Conservation (phyloP, 1,284 basidiomycete species). For the Cutaneotrichosporon cutaneum region DNA sequence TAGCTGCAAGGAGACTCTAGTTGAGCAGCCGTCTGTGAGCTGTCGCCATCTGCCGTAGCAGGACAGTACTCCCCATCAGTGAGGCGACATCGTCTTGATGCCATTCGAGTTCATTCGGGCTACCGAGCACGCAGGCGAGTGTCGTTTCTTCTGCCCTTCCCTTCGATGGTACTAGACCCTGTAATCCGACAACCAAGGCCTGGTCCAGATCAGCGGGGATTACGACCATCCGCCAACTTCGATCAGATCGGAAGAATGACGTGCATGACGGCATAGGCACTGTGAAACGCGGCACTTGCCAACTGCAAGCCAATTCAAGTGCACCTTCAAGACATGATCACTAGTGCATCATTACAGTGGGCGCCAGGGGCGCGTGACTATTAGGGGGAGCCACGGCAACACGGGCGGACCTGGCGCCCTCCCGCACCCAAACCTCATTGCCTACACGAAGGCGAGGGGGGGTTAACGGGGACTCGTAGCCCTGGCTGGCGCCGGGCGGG, state of each 20-base stretch:
- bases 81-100: too few species aligned
- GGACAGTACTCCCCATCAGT: too few species aligned
- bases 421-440: slow-evolving; percentile 39
- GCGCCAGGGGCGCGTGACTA: slow-evolving; percentile 10
- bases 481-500: slow-evolving; percentile 23
- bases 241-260: neutral
- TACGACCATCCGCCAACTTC: neutral
- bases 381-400: slow-evolving; percentile 8
- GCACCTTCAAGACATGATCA: slow-evolving; percentile 8
- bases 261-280: slow-evolving; percentile 7
- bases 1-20: too few species aligned
- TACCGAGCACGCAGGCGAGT: too few species aligned
- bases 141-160: too few species aligned
- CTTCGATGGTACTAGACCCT: too few species aligned
- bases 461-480: slow-evolving; percentile 36
- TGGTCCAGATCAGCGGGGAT: neutral
- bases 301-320: too few species aligned
- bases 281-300: too few species aligned
- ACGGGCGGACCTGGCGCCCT: slow-evolving; percentile 35
- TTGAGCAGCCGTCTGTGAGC: too few species aligned
- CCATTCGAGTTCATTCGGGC: too few species aligned
- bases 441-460: slow-evolving; percentile 22
- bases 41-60: too few species aligned
- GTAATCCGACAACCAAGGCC: too few species aligned
- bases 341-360: slow-evolving; percentile 14